A percentile compares a stretch with the other conserved stretches of the same genome.
Evolutionary conservation across 2,329 filamentous ascomycete species (phyloP).

Genomic region (Colletotrichum liriopes): DNA sequence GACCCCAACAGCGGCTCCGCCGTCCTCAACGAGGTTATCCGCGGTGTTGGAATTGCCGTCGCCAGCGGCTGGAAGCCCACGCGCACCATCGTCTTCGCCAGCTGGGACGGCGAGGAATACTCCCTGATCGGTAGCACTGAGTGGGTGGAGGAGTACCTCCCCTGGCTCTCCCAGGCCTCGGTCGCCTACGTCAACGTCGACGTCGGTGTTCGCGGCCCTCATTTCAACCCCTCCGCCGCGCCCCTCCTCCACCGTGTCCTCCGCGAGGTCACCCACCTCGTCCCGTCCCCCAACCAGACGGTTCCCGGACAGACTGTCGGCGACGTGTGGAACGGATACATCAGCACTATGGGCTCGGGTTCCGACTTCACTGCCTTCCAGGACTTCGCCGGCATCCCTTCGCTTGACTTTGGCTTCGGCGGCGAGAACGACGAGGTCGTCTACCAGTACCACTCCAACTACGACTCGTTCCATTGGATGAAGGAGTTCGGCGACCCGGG

Average conservation of each 20-base stretch:
- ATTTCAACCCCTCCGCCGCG: constrained; percentile 77
- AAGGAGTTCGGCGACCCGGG: constrained; percentile 80
- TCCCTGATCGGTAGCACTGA: constrained; percentile 89
- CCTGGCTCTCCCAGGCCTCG: constrained; percentile 81
- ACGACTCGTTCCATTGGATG: constrained; percentile 95
- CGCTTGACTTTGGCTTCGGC: constrained; percentile 75
- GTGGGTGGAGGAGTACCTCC: constrained; percentile 92
- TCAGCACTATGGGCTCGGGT: constrained; percentile 79
- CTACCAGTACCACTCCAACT: constrained; percentile 92
- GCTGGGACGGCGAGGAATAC: constrained; percentile 89
- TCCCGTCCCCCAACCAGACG: constrained; percentile 84
- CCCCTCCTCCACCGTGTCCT: constrained; percentile 84
- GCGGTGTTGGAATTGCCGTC: constrained; percentile 80
- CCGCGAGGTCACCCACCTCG: constrained; percentile 74
- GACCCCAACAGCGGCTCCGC: constrained; percentile 90
- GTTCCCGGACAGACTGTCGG: constrained; percentile 78
- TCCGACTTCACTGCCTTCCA: constrained; percentile 84
- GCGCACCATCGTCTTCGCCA: constrained; percentile 91
- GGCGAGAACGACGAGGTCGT: constrained; percentile 64
- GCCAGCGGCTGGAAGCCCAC: constrained; percentile 74
- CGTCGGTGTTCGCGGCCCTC: constrained; percentile 76
- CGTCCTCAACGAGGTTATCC: constrained; percentile 83
- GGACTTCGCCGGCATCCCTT: constrained; percentile 78
- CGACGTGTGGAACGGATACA: constrained; percentile 76
- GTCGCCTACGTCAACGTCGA: constrained; percentile 92